Evolutionary conservation across 2,329 filamentous ascomycete genomes (phyloP), one percentile per base, ranked within the genome.

Genomic region (Cercospora sp.): DNA sequence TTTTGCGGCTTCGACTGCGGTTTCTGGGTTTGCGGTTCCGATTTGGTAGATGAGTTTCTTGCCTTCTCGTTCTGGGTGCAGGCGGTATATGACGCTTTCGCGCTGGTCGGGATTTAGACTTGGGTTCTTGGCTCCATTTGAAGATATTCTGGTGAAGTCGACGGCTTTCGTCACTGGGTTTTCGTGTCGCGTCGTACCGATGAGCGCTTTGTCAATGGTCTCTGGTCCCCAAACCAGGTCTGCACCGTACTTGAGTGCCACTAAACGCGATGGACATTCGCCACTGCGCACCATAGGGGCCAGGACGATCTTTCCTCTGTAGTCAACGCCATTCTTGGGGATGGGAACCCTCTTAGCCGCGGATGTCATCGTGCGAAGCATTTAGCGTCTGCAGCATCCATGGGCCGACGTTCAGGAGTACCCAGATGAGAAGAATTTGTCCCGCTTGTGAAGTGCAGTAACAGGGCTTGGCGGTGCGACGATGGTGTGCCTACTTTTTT

Each of bases 171-270:
- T 93, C 55, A 86, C 84, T 18, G 90, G 84, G 80, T 98, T 97
- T 73, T 91, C 84, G 68, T 87, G 88, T 70, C 94, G 87, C 28
- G 87, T 90, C 12, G 92, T 92, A 69, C 95, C 95, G 76, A 98
- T 96, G 79, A 99, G 89, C 66, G 94, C 89, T 77, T 90, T 88
- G 80, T 99, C 95, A 75, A 99, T 90, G 4, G 94, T 98, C 80
- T 99, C 95, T 31, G 95, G 95, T 12, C 95, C 94, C 62, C 95
- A 99, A 72, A 99, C 95, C 16, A 99, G 85, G 80, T 99, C 95
- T 63, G 95, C 95, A 72, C 95, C 95, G 79, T 99, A 98, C 77
- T 96, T 91, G 69, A 99, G 87, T 33, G 95, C 92, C 53, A 96
- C 82, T 28, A 99, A 86, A 67, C 95, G 90, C 45, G 92, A 95